Percentiles rank a stretch among this genome's conserved stretches.
These are phyloP conservation scores for Diaporthe citrichinensis DNA, from an alignment of 2,329 filamentous ascomycete species.

Conservation along the genomic window DNA sequence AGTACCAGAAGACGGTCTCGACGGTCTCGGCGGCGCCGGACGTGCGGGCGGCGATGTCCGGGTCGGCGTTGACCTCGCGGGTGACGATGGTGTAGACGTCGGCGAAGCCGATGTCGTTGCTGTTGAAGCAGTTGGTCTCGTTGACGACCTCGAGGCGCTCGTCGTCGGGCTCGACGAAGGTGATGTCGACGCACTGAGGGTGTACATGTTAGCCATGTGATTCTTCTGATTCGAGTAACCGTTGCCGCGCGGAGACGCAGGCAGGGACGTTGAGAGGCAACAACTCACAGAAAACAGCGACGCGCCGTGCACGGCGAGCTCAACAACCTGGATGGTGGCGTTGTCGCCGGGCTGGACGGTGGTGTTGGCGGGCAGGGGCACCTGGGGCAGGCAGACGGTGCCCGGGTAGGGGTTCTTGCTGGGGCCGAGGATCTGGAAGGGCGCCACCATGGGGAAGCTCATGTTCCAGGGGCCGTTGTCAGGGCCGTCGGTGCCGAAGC, in stretches of 20 bases:
- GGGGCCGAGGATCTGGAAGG: constrained; percentile 88
- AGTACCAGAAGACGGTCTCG: constrained; percentile 46
- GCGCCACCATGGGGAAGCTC: constrained; percentile 84
- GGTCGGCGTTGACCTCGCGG: constrained; percentile 55
- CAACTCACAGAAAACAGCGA: constrained; percentile 85
- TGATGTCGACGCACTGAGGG: constrained; percentile 90
- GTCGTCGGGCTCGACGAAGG: constrained; percentile 85
- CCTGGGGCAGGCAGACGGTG: constrained; percentile 89
- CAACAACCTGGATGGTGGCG: constrained; percentile 91
- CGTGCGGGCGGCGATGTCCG: constrained; percentile 47
- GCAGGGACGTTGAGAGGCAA: too few species aligned
- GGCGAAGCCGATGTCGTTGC: constrained; percentile 81
- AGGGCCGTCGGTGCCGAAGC: constrained; percentile 79
- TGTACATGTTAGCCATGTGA: constrained; percentile 10
- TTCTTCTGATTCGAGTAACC: neutral
- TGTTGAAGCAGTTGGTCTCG: constrained; percentile 90
- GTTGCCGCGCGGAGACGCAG: too few species aligned
- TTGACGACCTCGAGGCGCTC: constrained; percentile 78
- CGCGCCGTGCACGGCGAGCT: constrained; percentile 86
- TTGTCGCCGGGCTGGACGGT: constrained; percentile 85
- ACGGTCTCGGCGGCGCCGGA: constrained; percentile 47
- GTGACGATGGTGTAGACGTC: constrained; percentile 80
- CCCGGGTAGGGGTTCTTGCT: constrained; percentile 88
- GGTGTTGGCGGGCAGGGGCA: constrained; percentile 82
- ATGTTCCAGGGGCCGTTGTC: constrained; percentile 83